Evolutionary conservation across 495 filamentous ascomycete species (phyloP).

Genomic region (Penicillium manginii): DNA sequence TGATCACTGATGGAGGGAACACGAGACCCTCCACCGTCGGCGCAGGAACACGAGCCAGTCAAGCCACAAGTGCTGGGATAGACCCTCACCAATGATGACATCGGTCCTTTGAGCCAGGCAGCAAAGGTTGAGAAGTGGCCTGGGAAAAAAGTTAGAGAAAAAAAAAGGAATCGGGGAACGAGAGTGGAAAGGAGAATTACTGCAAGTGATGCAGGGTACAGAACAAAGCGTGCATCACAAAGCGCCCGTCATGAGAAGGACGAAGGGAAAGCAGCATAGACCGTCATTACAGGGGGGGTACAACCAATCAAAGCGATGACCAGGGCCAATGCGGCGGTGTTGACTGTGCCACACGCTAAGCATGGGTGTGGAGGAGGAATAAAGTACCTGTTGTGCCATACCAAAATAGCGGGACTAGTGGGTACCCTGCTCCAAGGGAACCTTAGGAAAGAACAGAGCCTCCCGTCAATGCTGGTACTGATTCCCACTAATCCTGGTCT

Average conservation of each 20-base stretch:
- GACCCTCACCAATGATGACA: conserved; percentile 14
- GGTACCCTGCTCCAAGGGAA: no score
- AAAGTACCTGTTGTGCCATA: not conserved
- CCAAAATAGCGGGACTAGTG: not conserved
- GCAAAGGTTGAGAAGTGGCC: conserved; percentile 8
- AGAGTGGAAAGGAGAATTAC: not conserved
- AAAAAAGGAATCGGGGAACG: not conserved
- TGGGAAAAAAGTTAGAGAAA: not conserved
- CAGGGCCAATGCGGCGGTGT: conserved; percentile 16
- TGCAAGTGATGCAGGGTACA: conserved; percentile 1
- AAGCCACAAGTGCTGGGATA: conserved; percentile 26
- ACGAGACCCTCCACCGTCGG: conserved; percentile 22
- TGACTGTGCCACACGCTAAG: conserved; percentile 25
- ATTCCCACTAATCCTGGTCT: no score
- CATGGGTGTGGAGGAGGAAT: not conserved
- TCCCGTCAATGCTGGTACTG: no score
- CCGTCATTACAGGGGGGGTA: conserved; percentile 1
- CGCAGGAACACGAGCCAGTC: conserved; percentile 35
- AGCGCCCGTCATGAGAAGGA: not conserved
- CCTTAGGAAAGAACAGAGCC: conserved; percentile 3
- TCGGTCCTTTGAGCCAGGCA: conserved; percentile 11
- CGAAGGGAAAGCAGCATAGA: conserved; percentile 1
- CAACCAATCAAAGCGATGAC: conserved; percentile 8
- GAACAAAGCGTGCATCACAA: conserved; percentile 1
- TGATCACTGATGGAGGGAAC: conserved; percentile 7